Evolutionary conservation across 1,139 yeast genomes (phyloP).

Genomic region (Yamadazyma jaroonii): DNA sequence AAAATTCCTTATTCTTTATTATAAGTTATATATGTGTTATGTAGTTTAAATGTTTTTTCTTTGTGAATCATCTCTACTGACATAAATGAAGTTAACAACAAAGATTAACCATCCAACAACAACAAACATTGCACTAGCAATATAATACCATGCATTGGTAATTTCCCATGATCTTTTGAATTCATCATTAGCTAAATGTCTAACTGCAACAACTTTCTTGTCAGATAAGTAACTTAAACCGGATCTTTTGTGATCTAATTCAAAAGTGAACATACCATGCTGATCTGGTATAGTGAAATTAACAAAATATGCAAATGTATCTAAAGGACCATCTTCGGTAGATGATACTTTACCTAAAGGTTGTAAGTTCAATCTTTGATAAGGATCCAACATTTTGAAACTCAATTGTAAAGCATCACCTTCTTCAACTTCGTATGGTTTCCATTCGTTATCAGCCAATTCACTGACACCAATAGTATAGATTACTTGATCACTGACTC

Average conservation of each 20-base stretch:
- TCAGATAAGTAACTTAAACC: constrained; percentile 71
- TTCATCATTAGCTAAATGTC: constrained; percentile 96
- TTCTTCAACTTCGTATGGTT: constrained; percentile 50
- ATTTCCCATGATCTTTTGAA: constrained; percentile 92
- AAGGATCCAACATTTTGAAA: constrained; percentile 91
- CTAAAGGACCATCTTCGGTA: constrained; percentile 35
- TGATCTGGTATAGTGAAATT: constrained; percentile 84
- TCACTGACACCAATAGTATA: constrained; percentile 68
- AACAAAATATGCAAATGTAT: constrained; percentile 32
- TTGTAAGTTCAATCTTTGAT: constrained; percentile 68
- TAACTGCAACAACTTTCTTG: constrained; percentile 71
- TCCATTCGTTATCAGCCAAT: constrained; percentile 65
- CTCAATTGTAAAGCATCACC: constrained; percentile 73
- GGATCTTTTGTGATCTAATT: constrained; percentile 73
- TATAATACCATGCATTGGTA: constrained; percentile 88
- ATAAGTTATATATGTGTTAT: neutral
- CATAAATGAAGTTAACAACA: constrained; percentile 60
- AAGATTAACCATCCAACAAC: constrained; percentile 75
- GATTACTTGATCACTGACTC: constrained; percentile 65
- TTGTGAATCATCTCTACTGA: constrained; percentile 27
- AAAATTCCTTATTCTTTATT: constrained; percentile 1
- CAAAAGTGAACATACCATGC: constrained; percentile 93
- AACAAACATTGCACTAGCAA: constrained; percentile 69
- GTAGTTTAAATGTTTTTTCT: constrained; percentile 29
- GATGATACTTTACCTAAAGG: constrained; percentile 42